Evolutionary conservation across 2,329 filamentous ascomycete species (phyloP).

Genomic region (Mariannaea elegans): DNA sequence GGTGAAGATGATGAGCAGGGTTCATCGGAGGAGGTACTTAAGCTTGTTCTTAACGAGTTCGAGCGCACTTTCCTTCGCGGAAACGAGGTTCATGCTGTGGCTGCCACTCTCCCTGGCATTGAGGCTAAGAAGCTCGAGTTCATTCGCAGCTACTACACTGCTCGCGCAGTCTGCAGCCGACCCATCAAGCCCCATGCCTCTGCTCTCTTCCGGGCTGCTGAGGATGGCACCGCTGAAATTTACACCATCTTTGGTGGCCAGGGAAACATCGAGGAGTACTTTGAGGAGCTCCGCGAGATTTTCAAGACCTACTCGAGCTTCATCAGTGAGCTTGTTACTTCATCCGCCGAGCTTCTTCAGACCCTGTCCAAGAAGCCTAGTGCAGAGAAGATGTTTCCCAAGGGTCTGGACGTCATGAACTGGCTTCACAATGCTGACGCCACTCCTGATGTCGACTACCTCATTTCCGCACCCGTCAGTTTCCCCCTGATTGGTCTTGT

Average conservation of each 20-base stretch:
- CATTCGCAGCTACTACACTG: conserved; percentile 90
- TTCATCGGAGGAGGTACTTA: conserved; percentile 91
- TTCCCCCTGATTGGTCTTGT: conserved; percentile 95
- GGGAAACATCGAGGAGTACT: conserved; percentile 99
- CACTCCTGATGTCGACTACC: conserved; percentile 92
- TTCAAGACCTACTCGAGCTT: conserved; percentile 92
- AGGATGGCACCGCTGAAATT: conserved; percentile 82
- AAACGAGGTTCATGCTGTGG: conserved; percentile 95
- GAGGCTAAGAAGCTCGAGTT: conserved; percentile 91
- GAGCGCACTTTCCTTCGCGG: conserved; percentile 93
- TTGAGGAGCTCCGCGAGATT: conserved; percentile 93
- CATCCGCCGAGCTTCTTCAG: conserved; percentile 87
- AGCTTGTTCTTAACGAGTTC: conserved; percentile 93
- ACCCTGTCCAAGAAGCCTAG: conserved; percentile 82
- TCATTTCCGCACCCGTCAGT: conserved; percentile 94
- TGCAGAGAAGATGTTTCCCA: conserved; percentile 94
- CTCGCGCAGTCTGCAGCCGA: conserved; percentile 83
- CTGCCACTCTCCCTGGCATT: conserved; percentile 86
- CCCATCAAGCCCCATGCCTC: conserved; percentile 93
- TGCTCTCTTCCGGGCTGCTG: conserved; percentile 86
- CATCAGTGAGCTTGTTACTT: conserved; percentile 82
- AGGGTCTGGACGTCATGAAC: conserved; percentile 93
- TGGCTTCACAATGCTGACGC: conserved; percentile 92
- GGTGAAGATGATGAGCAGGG: conserved; percentile 90
- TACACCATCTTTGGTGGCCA: conserved; percentile 97